These are phyloP conservation scores for Pseudodiploospora longispora DNA, from an alignment of 2,329 filamentous ascomycete genomes.

Conservation along the genomic window DNA sequence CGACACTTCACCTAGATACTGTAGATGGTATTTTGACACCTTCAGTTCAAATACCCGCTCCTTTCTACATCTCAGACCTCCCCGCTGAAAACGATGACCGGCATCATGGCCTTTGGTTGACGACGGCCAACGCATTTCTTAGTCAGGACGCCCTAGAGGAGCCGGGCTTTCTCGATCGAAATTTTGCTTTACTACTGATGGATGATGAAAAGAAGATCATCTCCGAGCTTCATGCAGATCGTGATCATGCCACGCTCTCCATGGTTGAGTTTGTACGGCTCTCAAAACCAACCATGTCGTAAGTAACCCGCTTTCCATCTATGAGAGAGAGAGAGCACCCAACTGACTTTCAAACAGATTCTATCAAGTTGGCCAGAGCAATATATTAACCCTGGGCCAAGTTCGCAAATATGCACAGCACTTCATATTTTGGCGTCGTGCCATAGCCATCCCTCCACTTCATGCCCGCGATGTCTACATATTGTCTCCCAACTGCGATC, in stretches of 20 bases:
- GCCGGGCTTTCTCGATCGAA: slow-evolving; percentile 65
- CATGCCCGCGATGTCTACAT: slow-evolving; percentile 88
- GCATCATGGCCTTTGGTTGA: slow-evolving; percentile 74
- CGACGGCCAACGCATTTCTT: slow-evolving; percentile 70
- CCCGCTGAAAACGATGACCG: slow-evolving; percentile 60
- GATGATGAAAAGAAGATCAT: slow-evolving; percentile 70
- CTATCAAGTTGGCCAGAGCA: slow-evolving; percentile 61
- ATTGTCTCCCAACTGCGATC: slow-evolving; percentile 81
- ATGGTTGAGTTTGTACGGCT: slow-evolving; percentile 77
- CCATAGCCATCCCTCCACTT: slow-evolving; percentile 82
- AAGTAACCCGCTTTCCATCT: slow-evolving; percentile 19
- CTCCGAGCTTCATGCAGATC: slow-evolving; percentile 67
- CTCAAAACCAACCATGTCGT: slow-evolving; percentile 60
- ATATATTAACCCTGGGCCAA: slow-evolving; percentile 67
- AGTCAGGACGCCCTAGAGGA: slow-evolving; percentile 61
- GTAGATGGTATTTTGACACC: slow-evolving; percentile 49
- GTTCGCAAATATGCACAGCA: slow-evolving; percentile 85
- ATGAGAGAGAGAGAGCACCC: neutral
- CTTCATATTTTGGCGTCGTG: slow-evolving; percentile 92
- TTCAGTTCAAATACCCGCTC: slow-evolving; percentile 57
- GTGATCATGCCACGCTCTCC: slow-evolving; percentile 65
- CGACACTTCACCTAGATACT: slow-evolving; percentile 68
- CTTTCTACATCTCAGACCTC: slow-evolving; percentile 64
- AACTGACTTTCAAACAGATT: slow-evolving; percentile 31
- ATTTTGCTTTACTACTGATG: slow-evolving; percentile 79